Evolutionary conservation across 2,329 filamentous ascomycete species (phyloP).

Genomic region (Epichloe amarillans): DNA sequence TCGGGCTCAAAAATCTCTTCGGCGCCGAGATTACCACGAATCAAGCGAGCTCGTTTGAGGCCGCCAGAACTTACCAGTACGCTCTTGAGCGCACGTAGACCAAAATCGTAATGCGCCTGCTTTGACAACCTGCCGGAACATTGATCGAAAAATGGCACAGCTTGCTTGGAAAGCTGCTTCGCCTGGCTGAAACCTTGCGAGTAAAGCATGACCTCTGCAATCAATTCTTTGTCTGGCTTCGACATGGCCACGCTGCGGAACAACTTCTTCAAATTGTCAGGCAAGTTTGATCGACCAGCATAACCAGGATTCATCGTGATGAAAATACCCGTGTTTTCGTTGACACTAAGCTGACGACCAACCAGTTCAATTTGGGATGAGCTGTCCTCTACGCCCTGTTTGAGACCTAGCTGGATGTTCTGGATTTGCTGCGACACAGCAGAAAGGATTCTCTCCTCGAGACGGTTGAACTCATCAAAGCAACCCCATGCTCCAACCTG

Average conservation of each 20-base stretch:
- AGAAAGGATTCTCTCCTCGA: constrained; percentile 94
- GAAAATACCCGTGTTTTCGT: constrained; percentile 92
- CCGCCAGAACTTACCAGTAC: constrained; percentile 96
- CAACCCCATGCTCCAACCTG: constrained; percentile 99
- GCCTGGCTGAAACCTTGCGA: constrained; percentile 98
- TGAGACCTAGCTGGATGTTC: constrained; percentile 93
- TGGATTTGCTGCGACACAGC: constrained; percentile 98
- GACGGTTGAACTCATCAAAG: constrained; percentile 98
- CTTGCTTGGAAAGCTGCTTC: constrained; percentile 85
- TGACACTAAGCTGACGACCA: constrained; percentile 78
- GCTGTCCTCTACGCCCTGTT: constrained; percentile 67
- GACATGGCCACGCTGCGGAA: constrained; percentile 99
- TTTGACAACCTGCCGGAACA: constrained; percentile 74
- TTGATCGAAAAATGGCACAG: constrained; percentile 95
- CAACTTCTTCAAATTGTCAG: constrained; percentile 97
- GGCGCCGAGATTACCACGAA: constrained; percentile 42
- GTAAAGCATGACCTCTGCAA: constrained; percentile 99
- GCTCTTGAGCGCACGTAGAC: constrained; percentile 93
- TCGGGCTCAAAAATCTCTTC: constrained; percentile 80
- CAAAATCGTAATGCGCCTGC: constrained; percentile 98
- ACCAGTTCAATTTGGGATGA: constrained; percentile 89
- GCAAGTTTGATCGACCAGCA: constrained; percentile 91
- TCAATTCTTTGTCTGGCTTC: constrained; percentile 97
- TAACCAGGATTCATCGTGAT: constrained; percentile 99
- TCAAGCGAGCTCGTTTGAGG: constrained; percentile 72